Percentiles rank a stretch among this genome's conserved stretches.
phyloP scores from a whole-genome alignment of 2,329 filamentous ascomycete genomes.

The Xylaria sp. region DNA sequence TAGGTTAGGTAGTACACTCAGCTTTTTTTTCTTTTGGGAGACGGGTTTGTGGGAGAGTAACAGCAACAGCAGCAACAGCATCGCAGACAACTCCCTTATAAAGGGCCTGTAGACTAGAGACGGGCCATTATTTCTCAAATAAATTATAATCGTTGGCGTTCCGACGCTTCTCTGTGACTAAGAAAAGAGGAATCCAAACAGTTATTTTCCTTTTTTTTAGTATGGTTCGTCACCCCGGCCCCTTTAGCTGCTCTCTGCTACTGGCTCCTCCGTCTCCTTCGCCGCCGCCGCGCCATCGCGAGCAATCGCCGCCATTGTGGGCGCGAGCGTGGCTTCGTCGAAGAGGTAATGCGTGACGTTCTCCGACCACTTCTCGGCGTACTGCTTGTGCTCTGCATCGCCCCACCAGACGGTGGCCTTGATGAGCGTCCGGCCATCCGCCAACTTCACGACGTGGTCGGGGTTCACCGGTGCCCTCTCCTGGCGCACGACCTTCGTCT shows the following conservation, averaged over 20 bases:
- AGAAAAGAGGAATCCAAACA: too few relatives aligned
- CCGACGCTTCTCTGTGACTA: slow-evolving; percentile 5
- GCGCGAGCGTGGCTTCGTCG: slow-evolving; percentile 27
- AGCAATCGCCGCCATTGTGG: slow-evolving; percentile 2
- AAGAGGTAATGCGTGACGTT: slow-evolving; percentile 50
- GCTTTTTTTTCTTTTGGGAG: slow-evolving; percentile 3
- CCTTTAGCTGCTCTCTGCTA: slow-evolving; percentile 4
- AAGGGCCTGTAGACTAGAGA: not conserved
- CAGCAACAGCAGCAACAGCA: not conserved
- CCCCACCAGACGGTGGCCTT: slow-evolving; percentile 48
- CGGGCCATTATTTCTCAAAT: not conserved
- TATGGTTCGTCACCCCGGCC: slow-evolving; percentile 7
- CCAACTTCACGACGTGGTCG: not conserved
- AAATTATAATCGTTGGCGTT: slow-evolving; percentile 6
- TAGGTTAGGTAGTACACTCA: slow-evolving; percentile 13
- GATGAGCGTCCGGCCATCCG: slow-evolving; percentile 26
- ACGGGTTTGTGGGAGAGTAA: too few relatives aligned
- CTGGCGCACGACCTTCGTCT: too few relatives aligned
- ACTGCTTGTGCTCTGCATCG: slow-evolving; percentile 43
- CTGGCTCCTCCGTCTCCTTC: not conserved
- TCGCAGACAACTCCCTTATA: not conserved
- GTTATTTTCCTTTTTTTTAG: too few relatives aligned
- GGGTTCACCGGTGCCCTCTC: too few relatives aligned
- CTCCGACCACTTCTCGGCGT: slow-evolving; percentile 44
- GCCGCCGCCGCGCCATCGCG: not conserved